A percentile compares a stretch with the other conserved stretches of the same genome.
phyloP scores from a whole-genome alignment of 192 early-diverging fungal species.

The Funneliformis geosporum region DNA sequence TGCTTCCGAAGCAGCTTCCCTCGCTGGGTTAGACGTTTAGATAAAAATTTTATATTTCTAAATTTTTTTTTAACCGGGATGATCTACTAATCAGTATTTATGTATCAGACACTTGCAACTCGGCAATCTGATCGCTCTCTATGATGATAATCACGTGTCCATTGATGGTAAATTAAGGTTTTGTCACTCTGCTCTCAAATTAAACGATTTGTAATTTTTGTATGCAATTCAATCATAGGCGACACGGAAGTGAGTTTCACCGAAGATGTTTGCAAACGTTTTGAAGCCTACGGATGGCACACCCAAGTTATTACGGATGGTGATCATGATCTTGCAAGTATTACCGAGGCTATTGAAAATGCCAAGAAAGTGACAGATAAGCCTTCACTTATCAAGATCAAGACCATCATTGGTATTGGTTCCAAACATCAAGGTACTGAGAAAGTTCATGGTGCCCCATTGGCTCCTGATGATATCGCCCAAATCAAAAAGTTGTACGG shows the following conservation, averaged over 20 bases:
- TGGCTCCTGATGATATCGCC: conserved; percentile 77
- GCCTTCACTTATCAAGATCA: conserved; percentile 86
- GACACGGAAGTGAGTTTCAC: conserved; percentile 83
- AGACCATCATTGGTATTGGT: conserved; percentile 93
- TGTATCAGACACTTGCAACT: conserved; percentile 73
- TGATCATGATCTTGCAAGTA: conserved; percentile 71
- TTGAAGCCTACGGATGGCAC: conserved; percentile 95
- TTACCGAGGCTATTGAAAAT: conserved; percentile 73
- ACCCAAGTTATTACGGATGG: conserved; percentile 75
- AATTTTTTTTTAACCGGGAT: background rate
- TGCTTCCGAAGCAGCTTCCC: conserved; percentile 83
- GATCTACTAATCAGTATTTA: conserved; percentile 14
- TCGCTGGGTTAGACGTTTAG: conserved; percentile 71
- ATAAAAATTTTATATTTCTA: background rate
- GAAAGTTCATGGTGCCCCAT: conserved; percentile 89
- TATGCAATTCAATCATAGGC: background rate
- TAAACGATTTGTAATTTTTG: background rate
- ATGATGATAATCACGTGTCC: conserved; percentile 96
- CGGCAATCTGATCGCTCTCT: conserved; percentile 91
- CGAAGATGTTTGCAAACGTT: conserved; percentile 87
- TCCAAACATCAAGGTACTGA: conserved; percentile 86
- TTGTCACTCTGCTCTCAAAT: background rate
- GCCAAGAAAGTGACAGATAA: conserved; percentile 87
- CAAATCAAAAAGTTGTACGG: conserved; percentile 82
- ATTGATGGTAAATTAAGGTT: conserved; percentile 70